Percentiles rank a stretch among this genome's conserved stretches.
Evolutionary conservation across 2,329 filamentous ascomycete genomes (phyloP).

Genomic region (Cladosporium sphaerospermum): DNA sequence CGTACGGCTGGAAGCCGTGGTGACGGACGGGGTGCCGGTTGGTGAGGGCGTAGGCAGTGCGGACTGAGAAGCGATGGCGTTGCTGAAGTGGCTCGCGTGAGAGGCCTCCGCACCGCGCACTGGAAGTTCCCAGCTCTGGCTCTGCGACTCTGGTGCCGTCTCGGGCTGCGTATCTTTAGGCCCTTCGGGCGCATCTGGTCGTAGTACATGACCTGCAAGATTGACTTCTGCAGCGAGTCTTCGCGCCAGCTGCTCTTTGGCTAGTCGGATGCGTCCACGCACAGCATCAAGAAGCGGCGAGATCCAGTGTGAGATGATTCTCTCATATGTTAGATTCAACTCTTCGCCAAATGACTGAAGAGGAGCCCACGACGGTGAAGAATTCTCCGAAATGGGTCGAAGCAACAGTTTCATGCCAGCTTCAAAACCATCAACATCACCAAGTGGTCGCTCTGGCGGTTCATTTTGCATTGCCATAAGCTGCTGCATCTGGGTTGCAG

Average conservation of each 20-base stretch:
- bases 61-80: conserved; percentile 5
- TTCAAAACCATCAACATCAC: too few species aligned
- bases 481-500: conserved; percentile 11
- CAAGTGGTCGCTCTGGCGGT: too few species aligned
- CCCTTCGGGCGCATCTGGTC: conserved; percentile 10
- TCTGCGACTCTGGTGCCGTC: background rate
- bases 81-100: background rate
- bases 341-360: background rate
- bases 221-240: conserved; percentile 32
- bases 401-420: too few species aligned
- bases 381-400: too few species aligned
- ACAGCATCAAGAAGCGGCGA: conserved; percentile 18
- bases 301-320: conserved; percentile 23
- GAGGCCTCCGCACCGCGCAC: conserved; percentile 3
- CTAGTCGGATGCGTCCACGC: conserved; percentile 24
- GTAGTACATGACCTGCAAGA: conserved; percentile 28
- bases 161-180: conserved; percentile 1
- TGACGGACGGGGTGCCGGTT: conserved; percentile 26
- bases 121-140: conserved; percentile 9
- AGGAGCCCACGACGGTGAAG: too few species aligned
- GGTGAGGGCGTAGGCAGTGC: conserved; percentile 27
- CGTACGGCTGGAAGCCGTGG: conserved; percentile 18
- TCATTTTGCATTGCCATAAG: background rate
- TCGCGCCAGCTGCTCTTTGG: conserved; percentile 25
- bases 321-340: conserved; percentile 16